phyloP scores from a whole-genome alignment of 1,284 basidiomycete genomes.

The Leucoagaricus sp. region DNA sequence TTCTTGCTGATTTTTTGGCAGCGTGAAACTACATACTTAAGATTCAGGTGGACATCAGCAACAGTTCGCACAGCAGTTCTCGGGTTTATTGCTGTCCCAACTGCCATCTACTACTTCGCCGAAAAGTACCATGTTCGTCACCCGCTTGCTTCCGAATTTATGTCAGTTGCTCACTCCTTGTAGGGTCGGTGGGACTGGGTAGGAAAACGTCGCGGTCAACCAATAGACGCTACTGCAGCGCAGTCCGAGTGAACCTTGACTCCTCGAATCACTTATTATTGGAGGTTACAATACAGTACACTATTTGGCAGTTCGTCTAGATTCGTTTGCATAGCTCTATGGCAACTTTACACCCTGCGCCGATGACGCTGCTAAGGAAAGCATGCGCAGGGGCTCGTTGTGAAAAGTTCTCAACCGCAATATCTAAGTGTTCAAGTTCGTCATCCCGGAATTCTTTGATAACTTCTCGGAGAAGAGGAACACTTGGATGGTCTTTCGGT shows the following conservation, averaged over 20 bases:
- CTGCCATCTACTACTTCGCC: constrained; percentile 35
- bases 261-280: too few species aligned
- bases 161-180: constrained; percentile 1
- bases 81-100: constrained; percentile 35
- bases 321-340: constrained; percentile 88
- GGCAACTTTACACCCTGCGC: constrained; percentile 85
- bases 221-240: constrained; percentile 27
- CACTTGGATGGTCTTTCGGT: constrained; percentile 71
- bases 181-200: constrained; percentile 52
- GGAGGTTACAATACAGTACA: too few species aligned
- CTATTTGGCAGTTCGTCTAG: constrained; percentile 39
- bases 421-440: constrained; percentile 93
- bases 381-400: constrained; percentile 94
- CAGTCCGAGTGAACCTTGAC: constrained; percentile 7
- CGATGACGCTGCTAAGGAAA: constrained; percentile 83
- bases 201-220: constrained; percentile 46
- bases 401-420: constrained; percentile 86
- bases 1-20: constrained; percentile 31
- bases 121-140: constrained; percentile 30
- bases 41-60: constrained; percentile 75
- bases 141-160: constrained; percentile 11
- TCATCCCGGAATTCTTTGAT: constrained; percentile 92
- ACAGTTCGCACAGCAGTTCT: constrained; percentile 56
- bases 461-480: constrained; percentile 75
- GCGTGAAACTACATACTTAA: constrained; percentile 80